Percentiles rank a stretch among this genome's conserved stretches.
Conservation (phyloP, 805 yeast genomes). For the Yarrowia hollandica region DNA sequence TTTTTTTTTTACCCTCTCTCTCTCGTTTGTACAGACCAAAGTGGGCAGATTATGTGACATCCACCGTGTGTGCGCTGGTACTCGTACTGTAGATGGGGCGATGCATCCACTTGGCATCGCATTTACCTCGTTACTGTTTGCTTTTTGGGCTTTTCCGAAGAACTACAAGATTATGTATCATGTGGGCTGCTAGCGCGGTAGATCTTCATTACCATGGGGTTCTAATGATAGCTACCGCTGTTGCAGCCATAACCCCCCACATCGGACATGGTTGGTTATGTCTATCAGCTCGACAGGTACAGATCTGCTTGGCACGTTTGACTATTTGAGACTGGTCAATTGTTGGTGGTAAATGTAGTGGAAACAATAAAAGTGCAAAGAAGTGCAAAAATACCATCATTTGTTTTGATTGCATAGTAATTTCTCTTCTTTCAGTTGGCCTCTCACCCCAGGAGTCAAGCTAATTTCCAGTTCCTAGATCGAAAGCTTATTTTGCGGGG, state of each 20-base stretch:
- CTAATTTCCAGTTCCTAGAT: slow-evolving; percentile 28
- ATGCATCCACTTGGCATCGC: slow-evolving; percentile 20
- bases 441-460: slow-evolving; percentile 5
- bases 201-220: too few species aligned
- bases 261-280: too few species aligned
- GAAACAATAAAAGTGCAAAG: background rate
- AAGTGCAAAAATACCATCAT: background rate
- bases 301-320: too few species aligned
- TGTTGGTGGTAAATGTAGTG: too few species aligned
- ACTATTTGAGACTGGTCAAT: background rate
- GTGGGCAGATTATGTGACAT: slow-evolving; percentile 25
- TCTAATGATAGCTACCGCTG: too few species aligned
- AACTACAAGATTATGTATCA: background rate
- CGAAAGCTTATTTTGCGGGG: slow-evolving; percentile 24
- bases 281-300: too few species aligned
- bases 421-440: background rate
- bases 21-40: slow-evolving; percentile 1
- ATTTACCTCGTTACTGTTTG: background rate
- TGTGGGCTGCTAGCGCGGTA: background rate
- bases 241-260: too few species aligned
- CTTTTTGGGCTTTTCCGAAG: background rate
- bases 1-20: too few species aligned
- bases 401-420: slow-evolving; percentile 9
- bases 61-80: background rate
- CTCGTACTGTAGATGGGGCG: slow-evolving; percentile 23